Conservation (phyloP, 371 early-diverging fungal species). For the Mucor saturninus region DNA sequence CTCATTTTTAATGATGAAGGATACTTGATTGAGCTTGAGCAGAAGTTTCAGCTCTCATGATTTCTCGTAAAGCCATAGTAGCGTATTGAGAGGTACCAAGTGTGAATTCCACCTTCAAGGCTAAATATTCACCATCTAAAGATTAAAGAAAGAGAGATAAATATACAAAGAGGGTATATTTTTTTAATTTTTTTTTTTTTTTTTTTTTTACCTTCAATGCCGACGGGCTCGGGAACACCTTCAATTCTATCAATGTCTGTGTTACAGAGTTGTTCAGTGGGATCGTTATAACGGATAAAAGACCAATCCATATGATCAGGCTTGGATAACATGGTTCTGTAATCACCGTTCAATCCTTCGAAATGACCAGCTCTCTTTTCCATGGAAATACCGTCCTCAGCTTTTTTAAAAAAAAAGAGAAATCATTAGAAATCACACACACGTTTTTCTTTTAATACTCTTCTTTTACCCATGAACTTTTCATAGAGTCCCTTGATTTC, state of each 20-base stretch:
- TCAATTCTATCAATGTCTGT: conserved; percentile 75
- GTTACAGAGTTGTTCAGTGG: conserved; percentile 59
- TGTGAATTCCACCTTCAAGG: conserved; percentile 78
- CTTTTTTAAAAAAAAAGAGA: conserved; percentile 14
- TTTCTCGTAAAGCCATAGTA: conserved; percentile 96
- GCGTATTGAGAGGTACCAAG: conserved; percentile 91
- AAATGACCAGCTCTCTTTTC: conserved; percentile 48
- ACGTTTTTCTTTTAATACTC: background rate
- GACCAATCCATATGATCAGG: conserved; percentile 51
- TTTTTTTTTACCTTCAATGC: conserved; percentile 28
- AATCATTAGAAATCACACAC: background rate
- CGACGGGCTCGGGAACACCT: conserved; percentile 52
- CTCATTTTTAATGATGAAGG: conserved; percentile 27
- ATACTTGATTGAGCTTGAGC: conserved; percentile 36
- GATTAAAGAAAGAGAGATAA: background rate
- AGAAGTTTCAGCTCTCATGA: conserved; percentile 83
- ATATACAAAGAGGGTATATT: background rate
- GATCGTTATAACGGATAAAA: conserved; percentile 69
- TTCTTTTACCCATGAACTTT: conserved; percentile 64
- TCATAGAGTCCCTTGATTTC: conserved; percentile 67
- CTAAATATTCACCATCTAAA: conserved; percentile 71
- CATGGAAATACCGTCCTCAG: conserved; percentile 31
- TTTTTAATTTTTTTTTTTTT: background rate
- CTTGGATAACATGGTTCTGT: conserved; percentile 69
- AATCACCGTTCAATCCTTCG: conserved; percentile 77